These are phyloP conservation scores for Colletotrichum coccodes DNA, from an alignment of 2,329 filamentous ascomycete genomes.

Conservation along the genomic window DNA sequence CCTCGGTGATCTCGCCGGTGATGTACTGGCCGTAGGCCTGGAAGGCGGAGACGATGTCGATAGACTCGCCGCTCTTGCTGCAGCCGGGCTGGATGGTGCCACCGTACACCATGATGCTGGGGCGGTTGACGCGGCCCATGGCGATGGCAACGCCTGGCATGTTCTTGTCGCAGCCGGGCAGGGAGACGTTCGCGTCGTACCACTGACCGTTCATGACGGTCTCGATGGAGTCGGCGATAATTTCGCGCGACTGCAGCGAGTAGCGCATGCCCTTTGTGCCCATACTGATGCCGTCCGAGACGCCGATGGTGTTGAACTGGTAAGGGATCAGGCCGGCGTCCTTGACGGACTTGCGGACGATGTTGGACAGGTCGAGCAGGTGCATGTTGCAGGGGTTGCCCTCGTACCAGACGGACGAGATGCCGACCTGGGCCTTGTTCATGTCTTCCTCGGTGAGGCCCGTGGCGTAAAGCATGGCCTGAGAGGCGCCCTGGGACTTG, in stretches of 20 bases:
- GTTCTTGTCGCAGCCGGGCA: slow-evolving; percentile 99
- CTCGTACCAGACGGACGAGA: slow-evolving; percentile 97
- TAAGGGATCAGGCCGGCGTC: slow-evolving; percentile 87
- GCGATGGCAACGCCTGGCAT: slow-evolving; percentile 95
- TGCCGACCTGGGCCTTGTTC: slow-evolving; percentile 96
- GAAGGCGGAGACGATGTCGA: slow-evolving; percentile 98
- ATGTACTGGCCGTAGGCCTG: slow-evolving; percentile 97
- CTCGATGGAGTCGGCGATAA: slow-evolving; percentile 98
- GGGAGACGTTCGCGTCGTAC: slow-evolving; percentile 97
- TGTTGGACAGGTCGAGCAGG: slow-evolving; percentile 85
- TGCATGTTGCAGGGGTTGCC: slow-evolving; percentile 99
- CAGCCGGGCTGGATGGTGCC: slow-evolving; percentile 94
- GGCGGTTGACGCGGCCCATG: slow-evolving; percentile 94
- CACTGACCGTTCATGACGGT: slow-evolving; percentile 99
- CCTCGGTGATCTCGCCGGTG: slow-evolving; percentile 88
- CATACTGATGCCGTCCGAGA: slow-evolving; percentile 98
- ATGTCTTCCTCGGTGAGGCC: slow-evolving; percentile 88
- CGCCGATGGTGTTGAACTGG: slow-evolving; percentile 99
- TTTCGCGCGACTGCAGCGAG: slow-evolving; percentile 91
- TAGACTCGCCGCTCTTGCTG: slow-evolving; percentile 76
- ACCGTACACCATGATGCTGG: slow-evolving; percentile 97
- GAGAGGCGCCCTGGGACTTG: slow-evolving; percentile 97
- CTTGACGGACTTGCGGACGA: slow-evolving; percentile 71
- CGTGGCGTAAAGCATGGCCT: slow-evolving; percentile 98
- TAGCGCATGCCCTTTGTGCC: slow-evolving; percentile 97